Percentiles rank a stretch among this genome's conserved stretches.
phyloP scores from a whole-genome alignment of 495 filamentous ascomycete species.

The Parachaetomium inaequale region DNA sequence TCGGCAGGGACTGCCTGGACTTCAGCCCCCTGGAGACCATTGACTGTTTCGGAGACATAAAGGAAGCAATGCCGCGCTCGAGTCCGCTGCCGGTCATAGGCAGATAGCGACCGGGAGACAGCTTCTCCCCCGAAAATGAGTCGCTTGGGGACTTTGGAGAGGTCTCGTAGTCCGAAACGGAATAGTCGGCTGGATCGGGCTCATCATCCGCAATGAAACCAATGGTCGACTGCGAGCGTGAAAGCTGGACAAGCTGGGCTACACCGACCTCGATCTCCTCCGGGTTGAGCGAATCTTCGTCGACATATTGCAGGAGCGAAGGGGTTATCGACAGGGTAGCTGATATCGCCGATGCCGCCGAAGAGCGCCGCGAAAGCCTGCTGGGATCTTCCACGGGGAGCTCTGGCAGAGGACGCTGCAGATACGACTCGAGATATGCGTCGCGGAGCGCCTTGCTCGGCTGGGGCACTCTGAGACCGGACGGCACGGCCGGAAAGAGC shows the following conservation, averaged over 20 bases:
- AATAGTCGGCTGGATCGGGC: conserved; percentile 21
- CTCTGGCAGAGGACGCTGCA: conserved; percentile 46
- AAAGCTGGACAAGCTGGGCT: conserved; percentile 28
- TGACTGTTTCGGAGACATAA: conserved; percentile 21
- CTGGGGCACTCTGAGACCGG: conserved; percentile 17
- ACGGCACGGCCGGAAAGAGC: conserved; percentile 18
- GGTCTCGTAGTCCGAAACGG: conserved; percentile 36
- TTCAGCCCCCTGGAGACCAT: not conserved
- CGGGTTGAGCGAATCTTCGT: conserved; percentile 39
- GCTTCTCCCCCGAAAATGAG: conserved; percentile 17
- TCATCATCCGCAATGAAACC: not conserved
- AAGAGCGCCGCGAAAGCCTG: conserved; percentile 16
- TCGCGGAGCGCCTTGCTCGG: conserved; percentile 26
- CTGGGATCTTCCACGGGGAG: conserved; percentile 26
- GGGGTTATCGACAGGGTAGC: conserved; percentile 37
- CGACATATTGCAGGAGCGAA: conserved; percentile 38
- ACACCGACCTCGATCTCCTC: conserved; percentile 35
- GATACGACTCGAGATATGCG: conserved; percentile 26
- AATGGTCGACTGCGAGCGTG: not conserved
- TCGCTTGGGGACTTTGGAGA: conserved; percentile 30
- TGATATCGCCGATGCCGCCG: conserved; percentile 23
- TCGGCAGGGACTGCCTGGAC: conserved; percentile 15
- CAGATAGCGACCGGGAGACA: conserved; percentile 34
- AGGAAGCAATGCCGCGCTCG: conserved; percentile 31
- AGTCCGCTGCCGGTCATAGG: conserved; percentile 38